These are phyloP conservation scores for Hsuehochloa calcarea DNA, from an alignment of 176 grass and related monocot species.

Conservation along the genomic window DNA sequence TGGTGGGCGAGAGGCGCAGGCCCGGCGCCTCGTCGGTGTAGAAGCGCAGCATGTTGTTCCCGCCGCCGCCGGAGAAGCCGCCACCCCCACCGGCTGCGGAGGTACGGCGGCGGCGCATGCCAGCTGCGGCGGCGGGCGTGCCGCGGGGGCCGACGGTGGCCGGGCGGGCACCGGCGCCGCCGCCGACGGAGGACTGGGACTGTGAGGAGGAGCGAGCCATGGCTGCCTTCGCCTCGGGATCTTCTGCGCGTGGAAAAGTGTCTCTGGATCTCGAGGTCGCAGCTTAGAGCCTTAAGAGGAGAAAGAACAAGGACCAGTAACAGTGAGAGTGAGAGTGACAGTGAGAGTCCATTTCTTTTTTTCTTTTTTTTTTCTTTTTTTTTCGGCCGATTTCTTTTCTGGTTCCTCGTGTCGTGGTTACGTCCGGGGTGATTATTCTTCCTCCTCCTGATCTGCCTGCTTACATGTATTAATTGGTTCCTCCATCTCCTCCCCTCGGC, in stretches of 20 bases:
- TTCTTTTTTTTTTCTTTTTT: no score
- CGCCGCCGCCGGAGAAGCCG: constrained; percentile 41
- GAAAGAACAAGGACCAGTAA: no score
- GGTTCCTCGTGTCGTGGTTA: no score
- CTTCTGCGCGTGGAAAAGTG: not conserved
- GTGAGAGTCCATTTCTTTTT: no score
- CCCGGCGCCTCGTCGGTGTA: constrained; percentile 83
- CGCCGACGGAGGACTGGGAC: constrained; percentile 65
- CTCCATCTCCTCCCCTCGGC: no score
- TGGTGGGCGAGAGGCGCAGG: constrained; percentile 66
- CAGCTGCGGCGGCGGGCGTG: constrained; percentile 61
- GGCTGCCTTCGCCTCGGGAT: not conserved
- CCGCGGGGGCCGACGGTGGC: constrained; percentile 64
- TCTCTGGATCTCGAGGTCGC: not conserved
- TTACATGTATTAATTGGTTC: no score
- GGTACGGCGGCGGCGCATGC: constrained; percentile 53
- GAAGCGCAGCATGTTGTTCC: constrained; percentile 87
- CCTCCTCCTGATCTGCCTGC: no score
- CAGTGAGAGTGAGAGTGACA: no score
- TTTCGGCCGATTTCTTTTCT: no score
- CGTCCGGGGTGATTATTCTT: no score
- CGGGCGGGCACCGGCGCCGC: constrained; percentile 37
- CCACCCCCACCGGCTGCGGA: constrained; percentile 13
- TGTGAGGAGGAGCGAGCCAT: constrained; percentile 77
- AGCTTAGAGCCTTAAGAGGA: not conserved